Evolutionary conservation across 2,329 filamentous ascomycete species (phyloP).

Genomic region (Fusarium sp.): DNA sequence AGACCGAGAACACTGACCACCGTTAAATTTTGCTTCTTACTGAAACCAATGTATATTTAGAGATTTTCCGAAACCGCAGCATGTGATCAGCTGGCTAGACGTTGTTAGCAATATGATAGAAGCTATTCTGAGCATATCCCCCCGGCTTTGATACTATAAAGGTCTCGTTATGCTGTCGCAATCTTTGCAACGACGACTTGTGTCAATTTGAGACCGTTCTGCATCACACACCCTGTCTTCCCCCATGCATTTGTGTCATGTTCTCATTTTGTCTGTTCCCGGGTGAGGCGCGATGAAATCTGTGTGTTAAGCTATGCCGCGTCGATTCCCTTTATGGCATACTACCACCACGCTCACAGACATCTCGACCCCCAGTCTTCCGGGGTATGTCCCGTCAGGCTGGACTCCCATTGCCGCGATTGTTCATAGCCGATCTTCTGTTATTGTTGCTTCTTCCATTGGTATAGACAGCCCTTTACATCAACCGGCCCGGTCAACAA

Average conservation of each 20-base stretch:
- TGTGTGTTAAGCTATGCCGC: constrained; percentile 19
- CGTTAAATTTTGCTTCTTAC: background rate
- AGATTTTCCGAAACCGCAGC: constrained; percentile 18
- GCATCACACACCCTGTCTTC: constrained; percentile 34
- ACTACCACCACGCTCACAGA: constrained; percentile 21
- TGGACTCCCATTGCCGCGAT: constrained; percentile 14
- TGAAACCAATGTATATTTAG: constrained; percentile 3
- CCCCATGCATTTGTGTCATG: constrained; percentile 21
- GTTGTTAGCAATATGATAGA: constrained; percentile 14
- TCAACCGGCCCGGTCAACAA: constrained; percentile 43
- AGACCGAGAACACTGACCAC: constrained; percentile 34
- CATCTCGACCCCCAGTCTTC: constrained; percentile 15
- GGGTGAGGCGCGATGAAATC: constrained; percentile 44
- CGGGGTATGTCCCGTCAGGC: constrained; percentile 20
- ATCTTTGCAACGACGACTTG: constrained; percentile 32
- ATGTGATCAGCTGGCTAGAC: constrained; percentile 8
- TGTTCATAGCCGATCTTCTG: constrained; percentile 29
- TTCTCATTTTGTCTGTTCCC: constrained; percentile 41
- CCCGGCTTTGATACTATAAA: constrained; percentile 11
- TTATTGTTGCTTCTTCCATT: constrained; percentile 17
- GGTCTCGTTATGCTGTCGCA: constrained; percentile 37
- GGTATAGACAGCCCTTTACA: constrained; percentile 24
- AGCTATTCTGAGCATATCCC: constrained; percentile 14
- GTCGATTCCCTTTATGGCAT: constrained; percentile 16
- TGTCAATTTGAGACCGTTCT: constrained; percentile 33